Evolutionary conservation across 2,329 filamentous ascomycete species (phyloP), one percentile per base, ranked within the genome.

Genomic region (Venturia effusa): DNA sequence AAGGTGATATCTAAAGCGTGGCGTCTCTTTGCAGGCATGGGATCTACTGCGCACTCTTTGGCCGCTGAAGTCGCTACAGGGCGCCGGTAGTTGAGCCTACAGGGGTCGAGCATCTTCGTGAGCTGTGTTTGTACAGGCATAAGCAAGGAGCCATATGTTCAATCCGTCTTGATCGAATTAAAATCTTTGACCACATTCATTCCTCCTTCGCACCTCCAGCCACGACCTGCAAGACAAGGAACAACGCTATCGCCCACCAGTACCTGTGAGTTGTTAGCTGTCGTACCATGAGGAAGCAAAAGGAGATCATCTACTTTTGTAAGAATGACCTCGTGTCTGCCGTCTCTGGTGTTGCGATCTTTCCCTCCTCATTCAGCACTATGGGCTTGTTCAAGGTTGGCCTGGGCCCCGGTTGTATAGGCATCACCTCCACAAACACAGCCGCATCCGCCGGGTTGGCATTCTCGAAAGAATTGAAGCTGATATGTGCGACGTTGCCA

Each of bases 311-410:
- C 68, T 67, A 80, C 78, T 81, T 81, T 68, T 81, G 79, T 67
- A 81, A 70, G 67, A 81, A 81, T 3, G 73, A 74, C 74, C 80
- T 81, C 70, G 81, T 76, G 6, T 81, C 77, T 10, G 74, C 73
- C 69, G 79, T 77, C 67, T 77, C 73, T 24, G 66, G 70, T 5
- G 74, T 70, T 19, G 71, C 76, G 61, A 85, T 77, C 67, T 76
- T 78, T 0, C 85, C 84, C 59, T 80, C 77, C 34, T 81, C 79
- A 68, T 83, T 84, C 67, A 83, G 74, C 62, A 82, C 74, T 61
- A 83, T 79, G 0, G 83, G 82, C 59, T 79, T 83, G 65, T 84
- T 81, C 69, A 81, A 67, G 5, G 73, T 69, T 11, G 78, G 77
- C 66, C 74, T 73, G 0, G 77, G 75, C 1, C 78, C 79, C 24